Percentiles rank a stretch among this genome's conserved stretches.
Conservation (phyloP, 371 early-diverging fungal genomes). For the Coemansia sp. region DNA sequence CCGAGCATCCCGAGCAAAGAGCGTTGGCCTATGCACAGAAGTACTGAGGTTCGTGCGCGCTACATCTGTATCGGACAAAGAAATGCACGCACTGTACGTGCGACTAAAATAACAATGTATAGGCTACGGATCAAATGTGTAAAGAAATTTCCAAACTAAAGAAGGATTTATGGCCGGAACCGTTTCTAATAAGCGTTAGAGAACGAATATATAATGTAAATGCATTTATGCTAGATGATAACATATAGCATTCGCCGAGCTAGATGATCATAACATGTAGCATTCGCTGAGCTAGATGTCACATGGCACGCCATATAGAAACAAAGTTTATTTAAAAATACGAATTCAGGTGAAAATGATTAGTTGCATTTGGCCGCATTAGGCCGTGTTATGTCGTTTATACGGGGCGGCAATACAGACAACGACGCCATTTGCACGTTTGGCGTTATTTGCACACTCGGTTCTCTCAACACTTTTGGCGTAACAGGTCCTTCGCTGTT, state of each 20-base stretch:
- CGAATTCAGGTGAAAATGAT: not conserved
- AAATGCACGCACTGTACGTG: conserved; percentile 9
- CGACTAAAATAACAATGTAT: not conserved
- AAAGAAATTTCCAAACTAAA: too few species aligned
- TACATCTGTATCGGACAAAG: conserved; percentile 24
- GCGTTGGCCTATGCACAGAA: conserved; percentile 44
- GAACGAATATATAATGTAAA: too few species aligned
- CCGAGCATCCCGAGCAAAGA: conserved; percentile 51
- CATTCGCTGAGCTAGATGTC: too few species aligned
- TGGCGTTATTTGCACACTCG: not conserved
- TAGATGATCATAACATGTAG: too few species aligned
- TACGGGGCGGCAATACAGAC: not conserved
- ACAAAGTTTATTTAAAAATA: not conserved
- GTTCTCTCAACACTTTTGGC: not conserved
- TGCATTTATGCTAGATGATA: too few species aligned
- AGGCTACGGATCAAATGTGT: too few species aligned
- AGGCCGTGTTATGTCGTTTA: not conserved
- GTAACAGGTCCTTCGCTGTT: not conserved
- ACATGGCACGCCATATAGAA: not conserved
- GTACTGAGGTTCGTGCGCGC: conserved; percentile 33
- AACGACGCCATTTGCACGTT: not conserved
- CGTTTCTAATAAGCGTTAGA: too few species aligned
- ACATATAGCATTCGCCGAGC: too few species aligned
- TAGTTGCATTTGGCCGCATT: conserved; percentile 29
- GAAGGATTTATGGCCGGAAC: too few species aligned